Percentiles rank a stretch among this genome's conserved stretches.
phyloP scores from a whole-genome alignment of 1,284 basidiomycete genomes.

The Sanghuangporus baumii region DNA sequence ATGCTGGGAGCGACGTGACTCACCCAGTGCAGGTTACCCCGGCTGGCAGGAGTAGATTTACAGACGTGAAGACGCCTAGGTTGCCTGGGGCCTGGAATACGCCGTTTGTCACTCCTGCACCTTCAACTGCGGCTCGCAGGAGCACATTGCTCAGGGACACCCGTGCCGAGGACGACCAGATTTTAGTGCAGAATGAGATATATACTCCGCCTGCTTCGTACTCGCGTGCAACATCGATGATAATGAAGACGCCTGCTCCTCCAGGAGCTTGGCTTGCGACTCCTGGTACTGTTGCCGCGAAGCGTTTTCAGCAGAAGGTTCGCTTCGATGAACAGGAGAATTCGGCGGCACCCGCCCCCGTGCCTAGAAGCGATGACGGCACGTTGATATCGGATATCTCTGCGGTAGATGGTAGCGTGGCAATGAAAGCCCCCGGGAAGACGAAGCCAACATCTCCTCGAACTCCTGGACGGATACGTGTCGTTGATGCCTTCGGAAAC shows the following conservation, averaged over 20 bases:
- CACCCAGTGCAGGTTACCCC: slow-evolving; percentile 22
- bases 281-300: slow-evolving; percentile 41
- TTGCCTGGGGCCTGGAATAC: slow-evolving; percentile 66
- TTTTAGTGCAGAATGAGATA: slow-evolving; percentile 35
- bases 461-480: slow-evolving; percentile 40
- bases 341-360: not conserved
- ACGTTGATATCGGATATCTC: not conserved
- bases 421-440: slow-evolving; percentile 7
- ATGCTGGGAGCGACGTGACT: slow-evolving; percentile 23
- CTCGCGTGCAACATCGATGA: slow-evolving; percentile 31
- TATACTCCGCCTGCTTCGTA: slow-evolving; percentile 19
- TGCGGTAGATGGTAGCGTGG: slow-evolving; percentile 10
- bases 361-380: not conserved
- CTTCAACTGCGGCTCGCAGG: not conserved
- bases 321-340: slow-evolving; percentile 48
- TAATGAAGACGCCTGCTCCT: slow-evolving; percentile 54
- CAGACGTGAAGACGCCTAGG: slow-evolving; percentile 52
- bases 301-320: slow-evolving; percentile 46
- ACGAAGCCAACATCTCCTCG: slow-evolving; percentile 17
- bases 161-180: not conserved
- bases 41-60: slow-evolving; percentile 25
- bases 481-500: slow-evolving; percentile 54
- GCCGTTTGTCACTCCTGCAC: slow-evolving; percentile 29
- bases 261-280: slow-evolving; percentile 69
- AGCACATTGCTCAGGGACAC: not conserved